A percentile compares a stretch with the other conserved stretches of the same genome.
These are phyloP conservation scores for Thraustochytrium striatum DNA, from an alignment of 352 stramenopile species.

Conservation along the genomic window DNA sequence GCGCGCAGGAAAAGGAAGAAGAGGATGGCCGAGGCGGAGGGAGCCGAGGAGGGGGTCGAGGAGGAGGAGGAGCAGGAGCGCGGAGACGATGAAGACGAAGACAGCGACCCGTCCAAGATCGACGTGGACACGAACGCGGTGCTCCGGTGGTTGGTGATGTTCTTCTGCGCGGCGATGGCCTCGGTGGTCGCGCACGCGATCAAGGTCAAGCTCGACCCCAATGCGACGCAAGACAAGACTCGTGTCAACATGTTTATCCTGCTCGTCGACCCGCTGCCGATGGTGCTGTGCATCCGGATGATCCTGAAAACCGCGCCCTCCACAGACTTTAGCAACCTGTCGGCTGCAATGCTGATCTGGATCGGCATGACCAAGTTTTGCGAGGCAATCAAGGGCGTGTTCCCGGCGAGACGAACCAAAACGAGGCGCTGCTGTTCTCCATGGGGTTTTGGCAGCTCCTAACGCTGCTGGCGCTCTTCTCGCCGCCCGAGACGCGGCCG, in stretches of 20 bases:
- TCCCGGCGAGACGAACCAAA: background rate
- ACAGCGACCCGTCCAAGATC: background rate
- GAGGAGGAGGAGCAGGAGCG: background rate
- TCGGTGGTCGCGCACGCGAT: background rate
- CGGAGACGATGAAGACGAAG: background rate
- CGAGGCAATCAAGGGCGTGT: background rate
- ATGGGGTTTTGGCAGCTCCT: slow-evolving; percentile 3
- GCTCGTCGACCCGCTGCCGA: background rate
- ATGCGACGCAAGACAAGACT: background rate
- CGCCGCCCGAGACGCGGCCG: background rate
- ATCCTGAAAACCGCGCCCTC: background rate
- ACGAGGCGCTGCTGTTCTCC: background rate
- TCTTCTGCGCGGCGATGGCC: background rate
- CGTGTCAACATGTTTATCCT: background rate
- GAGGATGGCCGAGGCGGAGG: background rate
- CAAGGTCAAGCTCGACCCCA: background rate
- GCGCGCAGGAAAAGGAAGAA: background rate
- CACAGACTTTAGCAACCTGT: background rate
- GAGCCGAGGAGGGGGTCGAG: background rate
- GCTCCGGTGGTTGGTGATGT: background rate
- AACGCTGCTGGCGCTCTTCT: background rate
- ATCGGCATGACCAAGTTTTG: background rate
- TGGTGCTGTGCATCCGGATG: background rate
- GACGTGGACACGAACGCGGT: background rate
- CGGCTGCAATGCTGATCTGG: background rate